These are phyloP conservation scores for Smittium culicis DNA, from an alignment of 371 early-diverging fungal genomes.

Conservation along the genomic window DNA sequence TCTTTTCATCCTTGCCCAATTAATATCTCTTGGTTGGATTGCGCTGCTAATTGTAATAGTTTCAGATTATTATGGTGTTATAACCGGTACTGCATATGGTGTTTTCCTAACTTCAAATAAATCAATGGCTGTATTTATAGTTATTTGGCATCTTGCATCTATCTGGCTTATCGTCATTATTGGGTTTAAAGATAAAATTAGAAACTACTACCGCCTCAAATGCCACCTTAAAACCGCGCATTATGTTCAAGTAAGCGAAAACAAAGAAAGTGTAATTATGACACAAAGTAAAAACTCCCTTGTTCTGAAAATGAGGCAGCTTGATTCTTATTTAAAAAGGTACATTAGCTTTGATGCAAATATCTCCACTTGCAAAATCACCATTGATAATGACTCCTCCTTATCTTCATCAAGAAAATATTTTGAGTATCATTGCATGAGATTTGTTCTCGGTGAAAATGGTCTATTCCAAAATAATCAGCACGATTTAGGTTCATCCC, in stretches of 20 bases:
- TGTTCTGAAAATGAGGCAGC: conserved; percentile 20
- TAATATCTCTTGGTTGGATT: conserved; percentile 44
- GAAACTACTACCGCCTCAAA: conserved; percentile 41
- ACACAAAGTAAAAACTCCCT: conserved; percentile 36
- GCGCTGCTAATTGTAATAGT: conserved; percentile 47
- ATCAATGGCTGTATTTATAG: conserved; percentile 44
- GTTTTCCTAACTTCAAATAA: conserved; percentile 32
- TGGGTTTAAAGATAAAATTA: conserved; percentile 21
- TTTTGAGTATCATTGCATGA: conserved; percentile 57
- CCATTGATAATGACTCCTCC: conserved; percentile 13
- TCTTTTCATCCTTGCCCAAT: conserved; percentile 36
- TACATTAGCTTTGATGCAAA: conserved; percentile 20
- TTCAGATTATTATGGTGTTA: conserved; percentile 45
- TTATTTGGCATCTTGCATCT: conserved; percentile 50
- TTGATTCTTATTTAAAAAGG: conserved; percentile 10
- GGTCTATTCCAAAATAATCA: conserved; percentile 40
- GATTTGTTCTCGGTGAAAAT: conserved; percentile 39
- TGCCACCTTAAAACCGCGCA: conserved; percentile 33
- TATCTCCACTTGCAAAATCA: conserved; percentile 27
- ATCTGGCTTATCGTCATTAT: conserved; percentile 46
- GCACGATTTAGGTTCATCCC: conserved; percentile 40
- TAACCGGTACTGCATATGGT: conserved; percentile 20
- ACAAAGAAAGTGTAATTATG: conserved; percentile 37
- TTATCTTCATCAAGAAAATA: conserved; percentile 27
- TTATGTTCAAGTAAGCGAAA: conserved; percentile 51